Base-by-base conservation (phyloP, 441 rosid genomes). In the Erysimum cheiri region DNA sequence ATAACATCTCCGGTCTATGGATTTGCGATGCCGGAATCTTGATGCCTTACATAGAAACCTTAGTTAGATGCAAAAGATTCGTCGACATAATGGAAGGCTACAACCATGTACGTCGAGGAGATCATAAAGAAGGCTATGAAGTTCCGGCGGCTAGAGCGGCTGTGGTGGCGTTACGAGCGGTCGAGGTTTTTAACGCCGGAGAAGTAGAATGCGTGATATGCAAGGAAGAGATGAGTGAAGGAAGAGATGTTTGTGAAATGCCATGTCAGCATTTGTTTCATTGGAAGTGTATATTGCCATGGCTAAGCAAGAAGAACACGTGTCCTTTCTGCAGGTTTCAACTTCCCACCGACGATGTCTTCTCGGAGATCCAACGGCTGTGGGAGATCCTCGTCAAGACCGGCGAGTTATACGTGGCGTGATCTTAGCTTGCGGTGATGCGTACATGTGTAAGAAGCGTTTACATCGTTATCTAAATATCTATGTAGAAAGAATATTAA, bases 231-330 rank as follows among this genome's bases (percentile, higher is more conserved):
- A 90, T 92, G 91, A 76, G 53, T 17, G 84, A 75, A 72, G 99
- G 98, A 33, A 83, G 96, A 76, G 90, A 88, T 35, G 93, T 77
- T 13, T 94, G 99, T 53, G 85, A 88, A 77, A 69, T 90, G 86
- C 97, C 99, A 67, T 94, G 99, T 66, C 70, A 84, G 64, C 99
- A 94, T 79, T 70, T 81, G 80, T 94, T 88, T 67, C 99, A 94
- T 56, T 92, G 99, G 99, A 80, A 77, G 40, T 94, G 98, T 71
- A 84, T 88, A 4, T 54, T 94, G 85, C 92, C 87, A 4, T 94
- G 99, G 99, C 74, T 94, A 24, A 76, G 73, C 66, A 86, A 86
- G 83, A 87, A 80, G 78, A 92, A 87, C 78, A 92, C 87, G 47
- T 94, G 99, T 69, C 99, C 98, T 0, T 88, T 83, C 52, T 94